A percentile compares a stretch with the other conserved stretches of the same genome.
These are phyloP conservation scores for Xylariales sp. DNA, from an alignment of 2,329 filamentous ascomycete genomes.

Conservation along the genomic window DNA sequence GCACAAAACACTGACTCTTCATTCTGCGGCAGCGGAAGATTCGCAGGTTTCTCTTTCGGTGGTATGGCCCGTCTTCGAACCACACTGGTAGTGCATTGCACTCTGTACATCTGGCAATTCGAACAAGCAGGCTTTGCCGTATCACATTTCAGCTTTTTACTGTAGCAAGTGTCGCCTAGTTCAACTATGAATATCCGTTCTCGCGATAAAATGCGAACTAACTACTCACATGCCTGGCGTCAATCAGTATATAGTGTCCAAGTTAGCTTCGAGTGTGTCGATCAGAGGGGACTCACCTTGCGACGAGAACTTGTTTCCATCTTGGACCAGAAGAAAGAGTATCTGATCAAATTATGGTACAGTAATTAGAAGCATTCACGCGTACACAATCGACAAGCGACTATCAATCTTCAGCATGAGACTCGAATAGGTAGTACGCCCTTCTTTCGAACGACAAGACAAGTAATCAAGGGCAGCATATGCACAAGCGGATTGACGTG, in stretches of 20 bases:
- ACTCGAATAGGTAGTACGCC: too few relatives aligned
- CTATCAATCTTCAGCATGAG: too few relatives aligned
- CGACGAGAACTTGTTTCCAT: conserved; percentile 9
- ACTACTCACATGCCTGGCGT: conserved; percentile 1
- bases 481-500: too few relatives aligned
- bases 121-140: conserved; percentile 38
- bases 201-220: not conserved
- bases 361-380: too few relatives aligned
- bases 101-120: conserved; percentile 38
- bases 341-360: too few relatives aligned
- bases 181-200: not conserved
- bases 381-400: too few relatives aligned
- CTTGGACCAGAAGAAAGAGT: too few relatives aligned
- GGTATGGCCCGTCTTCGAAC: conserved; percentile 21
- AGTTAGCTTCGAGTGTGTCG: not conserved
- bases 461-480: too few relatives aligned
- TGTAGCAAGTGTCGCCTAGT: conserved; percentile 37
- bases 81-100: conserved; percentile 30
- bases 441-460: too few relatives aligned
- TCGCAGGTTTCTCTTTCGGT: conserved; percentile 8
- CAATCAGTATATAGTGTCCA: not conserved
- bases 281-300: not conserved
- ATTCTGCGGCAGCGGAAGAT: not conserved
- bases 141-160: conserved; percentile 43
- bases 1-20: not conserved